These are phyloP conservation scores for Phytopythium aichiense DNA, from an alignment of 352 stramenopile genomes.

Conservation along the genomic window DNA sequence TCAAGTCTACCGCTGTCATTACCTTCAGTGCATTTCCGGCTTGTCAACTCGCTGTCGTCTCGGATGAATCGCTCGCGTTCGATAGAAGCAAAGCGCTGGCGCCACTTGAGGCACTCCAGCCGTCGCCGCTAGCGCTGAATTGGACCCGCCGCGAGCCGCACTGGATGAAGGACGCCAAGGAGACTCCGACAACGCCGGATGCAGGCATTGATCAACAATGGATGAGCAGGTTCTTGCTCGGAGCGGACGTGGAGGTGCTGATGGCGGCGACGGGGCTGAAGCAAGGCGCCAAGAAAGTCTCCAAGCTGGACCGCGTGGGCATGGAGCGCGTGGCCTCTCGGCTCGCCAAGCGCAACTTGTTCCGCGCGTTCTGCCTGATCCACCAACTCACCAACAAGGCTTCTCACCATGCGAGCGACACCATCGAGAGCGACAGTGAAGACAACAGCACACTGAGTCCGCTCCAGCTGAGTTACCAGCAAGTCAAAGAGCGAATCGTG, in stretches of 20 bases:
- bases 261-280: conserved; percentile 57
- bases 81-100: not conserved
- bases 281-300: conserved; percentile 67
- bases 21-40: not conserved
- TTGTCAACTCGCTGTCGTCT: conserved; percentile 10
- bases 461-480: conserved; percentile 22
- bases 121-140: conserved; percentile 38
- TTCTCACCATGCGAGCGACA: not conserved
- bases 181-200: not conserved
- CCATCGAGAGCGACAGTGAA: not conserved
- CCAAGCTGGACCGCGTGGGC: conserved; percentile 34
- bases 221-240: conserved; percentile 29
- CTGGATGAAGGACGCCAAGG: conserved; percentile 18
- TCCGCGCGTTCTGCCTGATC: conserved; percentile 40
- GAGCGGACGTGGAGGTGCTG: conserved; percentile 46
- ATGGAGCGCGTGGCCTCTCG: conserved; percentile 58
- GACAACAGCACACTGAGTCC: not conserved
- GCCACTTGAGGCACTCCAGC: not conserved
- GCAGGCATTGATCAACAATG: not conserved
- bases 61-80: conserved; percentile 4
- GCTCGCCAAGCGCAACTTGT: conserved; percentile 55
- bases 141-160: conserved; percentile 41
- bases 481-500: conserved; percentile 34
- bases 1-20: not conserved
- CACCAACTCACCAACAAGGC: not conserved